These are phyloP conservation scores for Cordyceps militaris DNA, from an alignment of 2,329 filamentous ascomycete species.

Conservation along the genomic window DNA sequence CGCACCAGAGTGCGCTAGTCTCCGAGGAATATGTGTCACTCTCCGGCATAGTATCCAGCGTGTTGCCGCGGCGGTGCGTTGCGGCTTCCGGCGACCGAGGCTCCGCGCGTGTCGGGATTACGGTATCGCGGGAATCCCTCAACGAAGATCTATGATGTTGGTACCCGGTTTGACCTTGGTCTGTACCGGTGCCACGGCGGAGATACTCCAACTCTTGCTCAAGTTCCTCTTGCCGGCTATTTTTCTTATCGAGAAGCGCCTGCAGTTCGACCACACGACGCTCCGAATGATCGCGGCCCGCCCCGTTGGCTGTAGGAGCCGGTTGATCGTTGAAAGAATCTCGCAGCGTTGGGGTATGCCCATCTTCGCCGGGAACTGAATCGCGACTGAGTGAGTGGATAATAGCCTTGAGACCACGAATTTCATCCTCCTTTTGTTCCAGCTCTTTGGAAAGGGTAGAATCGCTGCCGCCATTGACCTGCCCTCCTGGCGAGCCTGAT, in stretches of 20 bases:
- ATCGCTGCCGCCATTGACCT: slow-evolving; percentile 37
- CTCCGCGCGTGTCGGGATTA: slow-evolving; percentile 49
- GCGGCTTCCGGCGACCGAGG: slow-evolving; percentile 38
- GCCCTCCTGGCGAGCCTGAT: slow-evolving; percentile 29
- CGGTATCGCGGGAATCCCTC: slow-evolving; percentile 60
- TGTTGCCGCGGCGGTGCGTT: slow-evolving; percentile 43
- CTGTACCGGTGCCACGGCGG: slow-evolving; percentile 37
- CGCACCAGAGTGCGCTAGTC: slow-evolving; percentile 75
- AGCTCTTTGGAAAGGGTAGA: slow-evolving; percentile 61
- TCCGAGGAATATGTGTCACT: slow-evolving; percentile 65
- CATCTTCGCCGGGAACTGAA: slow-evolving; percentile 42
- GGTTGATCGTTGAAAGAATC: slow-evolving; percentile 10
- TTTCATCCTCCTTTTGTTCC: slow-evolving; percentile 94
- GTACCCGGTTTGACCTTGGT: slow-evolving; percentile 21
- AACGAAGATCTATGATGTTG: slow-evolving; percentile 51
- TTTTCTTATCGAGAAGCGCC: slow-evolving; percentile 64
- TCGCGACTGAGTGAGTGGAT: slow-evolving; percentile 90
- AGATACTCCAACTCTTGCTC: slow-evolving; percentile 71
- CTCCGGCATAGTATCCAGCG: slow-evolving; percentile 62
- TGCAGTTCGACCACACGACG: slow-evolving; percentile 74
- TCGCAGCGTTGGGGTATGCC: slow-evolving; percentile 23
- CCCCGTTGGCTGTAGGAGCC: slow-evolving; percentile 27
- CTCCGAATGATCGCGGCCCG: slow-evolving; percentile 63
- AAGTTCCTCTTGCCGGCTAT: slow-evolving; percentile 70
- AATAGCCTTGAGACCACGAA: slow-evolving; percentile 92